Conservation (phyloP, 331 rosid genomes). For the Malus hybrid region DNA sequence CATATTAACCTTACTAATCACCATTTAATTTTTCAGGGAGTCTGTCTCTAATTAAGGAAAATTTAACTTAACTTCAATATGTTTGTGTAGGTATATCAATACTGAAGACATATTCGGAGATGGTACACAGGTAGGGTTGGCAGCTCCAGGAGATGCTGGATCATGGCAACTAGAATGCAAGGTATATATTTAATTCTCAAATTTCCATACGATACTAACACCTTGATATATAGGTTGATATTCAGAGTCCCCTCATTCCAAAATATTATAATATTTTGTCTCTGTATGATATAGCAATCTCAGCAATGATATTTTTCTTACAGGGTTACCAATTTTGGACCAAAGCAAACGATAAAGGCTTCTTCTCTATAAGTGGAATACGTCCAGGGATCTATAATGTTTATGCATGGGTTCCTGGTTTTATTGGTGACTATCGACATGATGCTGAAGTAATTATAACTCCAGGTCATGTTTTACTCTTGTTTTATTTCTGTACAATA, state of each 20-base stretch:
- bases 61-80: background rate
- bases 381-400: constrained; percentile 21
- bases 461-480: constrained; percentile 10
- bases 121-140: constrained; percentile 37
- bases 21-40: too few relatives aligned
- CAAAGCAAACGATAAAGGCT: constrained; percentile 11
- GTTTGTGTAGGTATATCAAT: constrained; percentile 16
- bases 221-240: too few relatives aligned
- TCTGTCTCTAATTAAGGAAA: background rate
- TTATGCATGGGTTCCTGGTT: constrained; percentile 34
- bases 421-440: constrained; percentile 25
- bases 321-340: constrained; percentile 47
- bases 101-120: constrained; percentile 11
- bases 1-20: too few relatives aligned
- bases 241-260: too few relatives aligned
- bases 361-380: constrained; percentile 12
- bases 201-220: too few relatives aligned
- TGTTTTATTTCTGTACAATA: too few relatives aligned
- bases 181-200: constrained; percentile 6
- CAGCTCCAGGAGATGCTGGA: constrained; percentile 37
- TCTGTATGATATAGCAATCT: background rate
- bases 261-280: too few relatives aligned
- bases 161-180: constrained; percentile 44
- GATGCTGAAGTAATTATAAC: background rate
- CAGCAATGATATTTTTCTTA: background rate